Conservation (phyloP, 2,329 filamentous ascomycete genomes). For the Chalaropsis ovoidea region DNA sequence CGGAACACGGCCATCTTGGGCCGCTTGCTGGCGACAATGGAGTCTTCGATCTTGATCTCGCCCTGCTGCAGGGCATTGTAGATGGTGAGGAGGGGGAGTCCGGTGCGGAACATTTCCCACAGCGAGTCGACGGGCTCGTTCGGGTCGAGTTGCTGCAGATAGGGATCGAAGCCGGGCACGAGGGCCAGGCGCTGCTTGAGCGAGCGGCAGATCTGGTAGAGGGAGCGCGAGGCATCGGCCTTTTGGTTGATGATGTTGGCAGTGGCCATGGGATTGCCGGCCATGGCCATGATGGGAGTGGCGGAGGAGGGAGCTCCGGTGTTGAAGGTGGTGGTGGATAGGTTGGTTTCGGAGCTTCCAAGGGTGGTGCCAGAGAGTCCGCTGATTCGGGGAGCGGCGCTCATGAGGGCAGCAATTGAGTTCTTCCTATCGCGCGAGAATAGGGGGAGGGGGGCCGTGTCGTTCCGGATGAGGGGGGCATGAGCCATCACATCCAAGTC, state of each 20-base stretch:
- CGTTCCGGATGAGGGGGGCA: constrained; percentile 50
- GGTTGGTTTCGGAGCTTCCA: constrained; percentile 44
- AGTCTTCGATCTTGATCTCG: constrained; percentile 57
- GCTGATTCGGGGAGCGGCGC: constrained; percentile 46
- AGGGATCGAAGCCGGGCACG: constrained; percentile 72
- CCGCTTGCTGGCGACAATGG: constrained; percentile 57
- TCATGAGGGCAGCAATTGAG: constrained; percentile 40
- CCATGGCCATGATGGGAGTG: constrained; percentile 33
- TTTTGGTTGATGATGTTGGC: constrained; percentile 96
- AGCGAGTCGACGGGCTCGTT: constrained; percentile 75
- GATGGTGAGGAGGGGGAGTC: constrained; percentile 73
- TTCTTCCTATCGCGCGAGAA: constrained; percentile 43
- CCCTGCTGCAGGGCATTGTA: constrained; percentile 76
- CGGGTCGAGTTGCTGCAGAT: constrained; percentile 61
- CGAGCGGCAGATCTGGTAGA: constrained; percentile 90
- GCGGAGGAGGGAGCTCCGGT: constrained; percentile 10
- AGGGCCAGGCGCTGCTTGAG: constrained; percentile 70
- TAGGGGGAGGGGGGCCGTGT: constrained; percentile 47
- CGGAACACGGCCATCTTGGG: constrained; percentile 84
- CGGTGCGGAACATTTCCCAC: constrained; percentile 77
- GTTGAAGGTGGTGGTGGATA: constrained; percentile 38
- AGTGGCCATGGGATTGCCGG: constrained; percentile 61
- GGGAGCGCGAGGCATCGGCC: constrained; percentile 78
- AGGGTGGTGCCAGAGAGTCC: constrained; percentile 54
- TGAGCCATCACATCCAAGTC: constrained; percentile 41